A percentile compares a stretch with the other conserved stretches of the same genome.
Conservation (phyloP, 2,329 filamentous ascomycete species). For the Colletotrichum ledebouriae region DNA sequence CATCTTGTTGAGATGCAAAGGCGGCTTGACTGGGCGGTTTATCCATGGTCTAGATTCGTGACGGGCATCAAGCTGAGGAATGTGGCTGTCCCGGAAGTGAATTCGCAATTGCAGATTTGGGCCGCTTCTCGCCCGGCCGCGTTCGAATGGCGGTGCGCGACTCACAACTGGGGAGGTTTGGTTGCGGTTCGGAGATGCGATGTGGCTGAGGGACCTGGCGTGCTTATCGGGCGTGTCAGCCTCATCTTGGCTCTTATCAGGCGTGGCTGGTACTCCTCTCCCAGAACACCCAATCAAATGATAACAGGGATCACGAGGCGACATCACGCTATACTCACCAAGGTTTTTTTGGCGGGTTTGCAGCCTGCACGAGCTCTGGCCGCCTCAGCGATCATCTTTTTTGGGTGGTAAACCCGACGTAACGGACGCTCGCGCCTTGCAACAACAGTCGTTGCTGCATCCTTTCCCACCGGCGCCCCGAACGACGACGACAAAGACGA, state of each 20-base stretch:
- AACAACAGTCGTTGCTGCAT: conserved; percentile 20
- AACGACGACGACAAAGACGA: conserved; percentile 8
- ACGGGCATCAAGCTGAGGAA: conserved; percentile 11
- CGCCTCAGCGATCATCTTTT: conserved; percentile 39
- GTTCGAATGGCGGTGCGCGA: conserved; percentile 31
- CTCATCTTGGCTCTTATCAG: background rate
- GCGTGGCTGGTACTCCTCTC: background rate
- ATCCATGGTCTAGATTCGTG: conserved; percentile 46
- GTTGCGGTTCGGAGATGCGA: conserved; percentile 3
- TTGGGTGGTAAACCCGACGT: conserved; percentile 27
- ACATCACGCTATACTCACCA: conserved; percentile 42
- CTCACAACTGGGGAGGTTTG: conserved; percentile 2
- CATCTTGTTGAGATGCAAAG: conserved; percentile 45
- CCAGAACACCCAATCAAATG: conserved; percentile 37
- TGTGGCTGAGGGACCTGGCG: conserved; percentile 17
- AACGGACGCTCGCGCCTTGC: conserved; percentile 35
- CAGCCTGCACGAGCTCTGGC: conserved; percentile 41
- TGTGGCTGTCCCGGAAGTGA: background rate
- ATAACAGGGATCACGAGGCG: conserved; percentile 39
- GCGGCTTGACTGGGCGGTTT: conserved; percentile 32
- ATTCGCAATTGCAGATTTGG: background rate
- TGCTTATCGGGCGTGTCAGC: too few species aligned
- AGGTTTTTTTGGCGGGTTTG: conserved; percentile 39
- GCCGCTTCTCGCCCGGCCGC: conserved; percentile 23
- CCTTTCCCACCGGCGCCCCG: conserved; percentile 10